Base-by-base conservation (phyloP, 2,329 filamentous ascomycete genomes). In the Ilyonectria mors-panacis region DNA sequence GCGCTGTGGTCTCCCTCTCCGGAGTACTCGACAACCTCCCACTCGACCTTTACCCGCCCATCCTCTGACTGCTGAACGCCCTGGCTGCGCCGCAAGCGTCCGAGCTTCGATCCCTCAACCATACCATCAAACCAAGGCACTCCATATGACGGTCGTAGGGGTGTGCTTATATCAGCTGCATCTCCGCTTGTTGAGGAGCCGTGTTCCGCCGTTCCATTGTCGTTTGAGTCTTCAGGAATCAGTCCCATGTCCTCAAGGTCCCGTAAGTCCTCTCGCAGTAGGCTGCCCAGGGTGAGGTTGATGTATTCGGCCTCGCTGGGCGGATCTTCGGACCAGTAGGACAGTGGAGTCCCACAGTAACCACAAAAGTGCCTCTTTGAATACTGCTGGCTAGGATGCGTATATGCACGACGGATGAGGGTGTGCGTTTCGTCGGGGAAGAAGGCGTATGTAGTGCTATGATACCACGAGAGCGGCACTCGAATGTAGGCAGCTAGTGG, bases 101-200 rank as follows among this genome's bases (percentile, higher is more conserved):
- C 93, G 47, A 97, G 82, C 44, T 85, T 86, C 71, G 93, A 95
- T 60, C 94, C 91, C 75, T 93, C 88, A 3, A 97, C 88, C 85
- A 97, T 87, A 70, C 89, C 88, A 73, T 97, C 93, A 73, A 97
- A 95, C 93, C 94, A 97, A 0, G 94, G 93, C 30, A 95, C 87
- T 3, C 92, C 91, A 84, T 91, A 93, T 4, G 89, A 90, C 51
- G 93, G 74, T 74, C 84, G 79, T 54, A 80, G 70, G 42, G 70
- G 77, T 15, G 80, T 79, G 60, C 75, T 80, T 39, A 79, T 77
- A 44, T 72, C 73, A 44, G 72, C 67, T 9, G 55, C 62, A 42
- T 53, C 58, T 23, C 62, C 6, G 53, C 42, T 44, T 68, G 64
- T 75, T 23, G 66, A 33, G 30, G 56, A 64, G 48, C 26, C 33